These are phyloP conservation scores for Colletotrichum sojae DNA, from an alignment of 2,329 filamentous ascomycete species.

Conservation along the genomic window DNA sequence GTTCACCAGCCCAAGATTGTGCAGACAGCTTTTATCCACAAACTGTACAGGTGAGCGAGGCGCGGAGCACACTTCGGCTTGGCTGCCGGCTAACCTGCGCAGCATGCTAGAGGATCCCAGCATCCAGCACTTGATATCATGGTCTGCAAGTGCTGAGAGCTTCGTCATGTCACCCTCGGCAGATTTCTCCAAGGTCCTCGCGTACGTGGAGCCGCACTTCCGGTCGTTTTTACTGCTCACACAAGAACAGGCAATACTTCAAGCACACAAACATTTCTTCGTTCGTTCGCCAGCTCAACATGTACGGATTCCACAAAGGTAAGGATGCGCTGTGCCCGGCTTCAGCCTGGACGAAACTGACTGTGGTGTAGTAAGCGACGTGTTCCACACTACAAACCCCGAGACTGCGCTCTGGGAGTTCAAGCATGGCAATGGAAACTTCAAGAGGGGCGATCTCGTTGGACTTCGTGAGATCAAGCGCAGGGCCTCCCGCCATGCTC, in stretches of 20 bases:
- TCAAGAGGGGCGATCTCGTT: slow-evolving; percentile 93
- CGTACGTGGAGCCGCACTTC: slow-evolving; percentile 72
- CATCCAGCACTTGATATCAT: slow-evolving; percentile 96
- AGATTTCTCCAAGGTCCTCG: slow-evolving; percentile 97
- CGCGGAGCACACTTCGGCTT: neutral
- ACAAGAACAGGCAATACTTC: slow-evolving; percentile 85
- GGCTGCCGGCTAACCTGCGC: slow-evolving; percentile 33
- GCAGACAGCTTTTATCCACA: slow-evolving; percentile 98
- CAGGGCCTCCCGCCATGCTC: slow-evolving; percentile 89
- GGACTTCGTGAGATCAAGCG: slow-evolving; percentile 96
- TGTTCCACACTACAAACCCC: slow-evolving; percentile 94
- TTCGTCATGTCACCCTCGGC: slow-evolving; percentile 99
- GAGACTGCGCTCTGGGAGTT: slow-evolving; percentile 98
- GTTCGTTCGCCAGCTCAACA: slow-evolving; percentile 97
- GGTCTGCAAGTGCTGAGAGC: slow-evolving; percentile 93
- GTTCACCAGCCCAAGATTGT: slow-evolving; percentile 97
- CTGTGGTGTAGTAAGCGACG: slow-evolving; percentile 84
- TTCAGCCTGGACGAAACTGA: neutral
- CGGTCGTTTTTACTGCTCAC: neutral
- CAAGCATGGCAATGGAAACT: slow-evolving; percentile 97
- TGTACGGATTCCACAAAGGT: slow-evolving; percentile 99
- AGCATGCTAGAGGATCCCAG: slow-evolving; percentile 97
- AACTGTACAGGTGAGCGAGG: slow-evolving; percentile 89
- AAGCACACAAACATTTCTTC: slow-evolving; percentile 99
- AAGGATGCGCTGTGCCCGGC: slow-evolving; percentile 39